Conservation (phyloP, 768 basidiomycete species). For the Suillus luteus region DNA sequence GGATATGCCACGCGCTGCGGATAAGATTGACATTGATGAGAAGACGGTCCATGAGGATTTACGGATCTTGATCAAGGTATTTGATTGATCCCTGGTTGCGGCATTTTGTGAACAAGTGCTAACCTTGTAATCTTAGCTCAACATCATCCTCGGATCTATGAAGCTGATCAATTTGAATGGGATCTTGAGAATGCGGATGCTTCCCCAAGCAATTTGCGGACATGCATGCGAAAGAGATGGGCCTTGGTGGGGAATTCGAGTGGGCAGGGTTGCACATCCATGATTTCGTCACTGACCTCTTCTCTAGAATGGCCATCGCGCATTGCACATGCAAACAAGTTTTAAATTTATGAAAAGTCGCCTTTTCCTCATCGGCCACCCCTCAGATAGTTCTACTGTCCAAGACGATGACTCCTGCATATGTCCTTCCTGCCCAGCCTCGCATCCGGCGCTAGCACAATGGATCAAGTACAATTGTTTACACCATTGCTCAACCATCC, state of each 20-base stretch:
- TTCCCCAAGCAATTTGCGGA: conserved; percentile 94
- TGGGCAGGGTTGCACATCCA: conserved; percentile 39
- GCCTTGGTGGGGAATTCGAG: conserved; percentile 91
- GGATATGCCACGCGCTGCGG: conserved; percentile 53
- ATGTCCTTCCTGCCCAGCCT: conserved; percentile 87
- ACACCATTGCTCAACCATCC: conserved; percentile 89
- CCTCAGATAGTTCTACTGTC: conserved; percentile 73
- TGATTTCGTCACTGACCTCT: conserved; percentile 16
- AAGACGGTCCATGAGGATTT: conserved; percentile 77
- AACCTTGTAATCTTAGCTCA: conserved; percentile 56
- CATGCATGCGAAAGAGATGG: conserved; percentile 82
- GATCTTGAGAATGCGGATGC: conserved; percentile 80
- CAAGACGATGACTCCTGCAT: conserved; percentile 86
- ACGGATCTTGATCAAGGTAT: conserved; percentile 88
- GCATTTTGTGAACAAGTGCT: conserved; percentile 6
- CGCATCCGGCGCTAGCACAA: conserved; percentile 66
- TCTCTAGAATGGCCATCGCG: conserved; percentile 81
- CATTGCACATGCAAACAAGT: conserved; percentile 94
- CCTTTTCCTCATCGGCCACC: conserved; percentile 86
- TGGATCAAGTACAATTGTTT: conserved; percentile 76
- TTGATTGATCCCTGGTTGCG: conserved; percentile 23
- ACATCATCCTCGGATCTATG: conserved; percentile 91
- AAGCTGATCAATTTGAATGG: conserved; percentile 99
- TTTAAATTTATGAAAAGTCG: conserved; percentile 80
- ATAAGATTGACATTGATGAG: conserved; percentile 69